phyloP scores from a whole-genome alignment of 2,329 filamentous ascomycete genomes.

The Nothopassalora personata region DNA sequence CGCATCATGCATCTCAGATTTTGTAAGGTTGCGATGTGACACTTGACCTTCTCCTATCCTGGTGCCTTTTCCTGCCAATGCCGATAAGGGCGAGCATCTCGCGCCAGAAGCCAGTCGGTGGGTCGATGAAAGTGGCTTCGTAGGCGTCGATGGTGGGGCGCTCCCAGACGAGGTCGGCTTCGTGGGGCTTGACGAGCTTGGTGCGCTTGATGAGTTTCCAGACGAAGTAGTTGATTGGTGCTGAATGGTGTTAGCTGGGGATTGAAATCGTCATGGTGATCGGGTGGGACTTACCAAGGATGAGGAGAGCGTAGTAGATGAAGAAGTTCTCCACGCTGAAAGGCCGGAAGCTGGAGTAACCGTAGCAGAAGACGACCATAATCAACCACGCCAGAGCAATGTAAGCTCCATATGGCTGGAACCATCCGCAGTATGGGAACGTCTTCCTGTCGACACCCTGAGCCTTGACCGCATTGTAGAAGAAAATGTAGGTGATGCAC shows the following conservation, averaged over 20 bases:
- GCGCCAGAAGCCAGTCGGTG: conserved; percentile 51
- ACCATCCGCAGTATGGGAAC: conserved; percentile 52
- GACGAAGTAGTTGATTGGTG: conserved; percentile 48
- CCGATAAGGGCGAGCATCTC: conserved; percentile 48
- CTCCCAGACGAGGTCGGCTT: conserved; percentile 59
- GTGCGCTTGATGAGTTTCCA: conserved; percentile 65
- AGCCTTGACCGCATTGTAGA: conserved; percentile 49
- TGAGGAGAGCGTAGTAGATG: conserved; percentile 53
- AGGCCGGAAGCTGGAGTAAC: conserved; percentile 47
- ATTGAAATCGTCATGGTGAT: too few relatives aligned
- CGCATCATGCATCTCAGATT: background rate
- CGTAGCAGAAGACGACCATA: conserved; percentile 45
- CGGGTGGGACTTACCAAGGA: conserved; percentile 35
- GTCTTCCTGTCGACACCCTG: conserved; percentile 48
- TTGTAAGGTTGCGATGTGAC: background rate
- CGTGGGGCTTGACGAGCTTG: conserved; percentile 46
- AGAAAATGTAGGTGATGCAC: conserved; percentile 52
- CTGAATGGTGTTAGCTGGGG: conserved; percentile 30
- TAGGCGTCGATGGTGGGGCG: conserved; percentile 55
- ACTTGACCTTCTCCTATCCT: background rate
- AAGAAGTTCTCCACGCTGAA: conserved; percentile 41
- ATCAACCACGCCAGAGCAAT: conserved; percentile 27
- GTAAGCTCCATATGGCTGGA: conserved; percentile 51
- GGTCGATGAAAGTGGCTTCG: conserved; percentile 47
- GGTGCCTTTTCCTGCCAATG: conserved; percentile 20